Base-by-base conservation (phyloP, 345 rosid genomes). In the Pugionium cornutum region DNA sequence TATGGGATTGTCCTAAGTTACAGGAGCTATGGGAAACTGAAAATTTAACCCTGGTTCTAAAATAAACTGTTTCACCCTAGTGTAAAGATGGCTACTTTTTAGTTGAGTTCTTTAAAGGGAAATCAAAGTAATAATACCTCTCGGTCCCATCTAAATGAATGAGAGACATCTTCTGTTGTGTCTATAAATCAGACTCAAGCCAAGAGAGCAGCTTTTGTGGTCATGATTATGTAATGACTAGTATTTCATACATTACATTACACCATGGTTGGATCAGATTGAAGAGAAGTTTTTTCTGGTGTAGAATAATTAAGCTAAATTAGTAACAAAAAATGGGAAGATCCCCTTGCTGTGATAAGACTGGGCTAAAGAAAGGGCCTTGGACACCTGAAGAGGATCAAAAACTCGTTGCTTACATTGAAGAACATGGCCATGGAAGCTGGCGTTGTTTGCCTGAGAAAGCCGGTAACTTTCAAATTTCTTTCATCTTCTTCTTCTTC, bases 381-480 rank as follows among this genome's bases (percentile, higher is more conserved):
- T 91, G 98, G 98, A 91, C 95, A 33, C 91, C 87, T 8, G 98
- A 89, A 77, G 98, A 89, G 70, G 98, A 91, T 74, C 95, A 89
- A 66, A 91, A 91, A 62, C 98, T 91, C 72, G 68, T 91, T 46
- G 98, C 89, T 64, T 89, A 81, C 75, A 85, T 91, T 40, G 95
- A 91, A 74, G 95, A 91, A 67, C 86, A 89, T 64, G 96, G 98
- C 53, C 95, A 87, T 76, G 98, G 98, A 66, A 89, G 96, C 79
- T 91, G 96, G 98, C 92, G 96, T 31, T 81, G 89, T 62, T 75
- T 91, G 74, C 98, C 98, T 1, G 72, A 78, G 1, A 89, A 85
- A 89, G 98, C 98, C 32, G 96, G 98, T 89, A 66, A 77, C 40
- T 5, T 31, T 37, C 35, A 18, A 18, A 18, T 18, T 9, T 60